Conservation (phyloP, 768 basidiomycete genomes). For the Phanerochaete sordida region DNA sequence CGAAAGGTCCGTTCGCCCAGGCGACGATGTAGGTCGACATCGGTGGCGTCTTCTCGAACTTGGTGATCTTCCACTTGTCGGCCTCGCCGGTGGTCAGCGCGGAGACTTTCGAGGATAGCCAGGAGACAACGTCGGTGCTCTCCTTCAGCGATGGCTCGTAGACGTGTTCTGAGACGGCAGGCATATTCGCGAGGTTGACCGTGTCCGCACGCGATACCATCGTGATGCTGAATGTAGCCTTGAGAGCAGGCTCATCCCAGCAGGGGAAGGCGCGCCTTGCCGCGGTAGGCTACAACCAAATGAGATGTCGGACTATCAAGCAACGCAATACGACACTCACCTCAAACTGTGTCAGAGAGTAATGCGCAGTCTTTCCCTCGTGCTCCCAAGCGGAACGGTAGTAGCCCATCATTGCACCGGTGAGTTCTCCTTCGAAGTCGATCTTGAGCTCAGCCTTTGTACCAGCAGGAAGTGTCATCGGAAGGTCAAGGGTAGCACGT, state of each 20-base stretch:
- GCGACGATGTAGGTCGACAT: conserved; percentile 92
- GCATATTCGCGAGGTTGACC: conserved; percentile 86
- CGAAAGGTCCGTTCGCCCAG: conserved; percentile 79
- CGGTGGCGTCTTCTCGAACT: conserved; percentile 79
- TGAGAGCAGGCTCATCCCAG: conserved; percentile 92
- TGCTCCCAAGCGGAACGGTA: conserved; percentile 67
- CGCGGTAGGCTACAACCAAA: conserved; percentile 61
- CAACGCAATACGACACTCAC: conserved; percentile 28
- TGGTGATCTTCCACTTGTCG: conserved; percentile 74
- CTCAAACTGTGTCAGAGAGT: conserved; percentile 89
- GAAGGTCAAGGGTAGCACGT: conserved; percentile 59
- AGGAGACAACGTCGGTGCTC: conserved; percentile 13
- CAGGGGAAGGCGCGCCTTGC: conserved; percentile 82
- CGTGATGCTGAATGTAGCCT: conserved; percentile 76
- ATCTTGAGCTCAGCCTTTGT: conserved; percentile 70
- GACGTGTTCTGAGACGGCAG: conserved; percentile 59
- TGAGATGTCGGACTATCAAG: background rate
- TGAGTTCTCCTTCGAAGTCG: conserved; percentile 63
- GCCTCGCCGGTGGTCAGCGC: conserved; percentile 35
- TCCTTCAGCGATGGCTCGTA: conserved; percentile 30
- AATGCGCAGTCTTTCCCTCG: conserved; percentile 60
- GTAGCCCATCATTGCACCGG: conserved; percentile 77
- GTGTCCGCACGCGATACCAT: conserved; percentile 75
- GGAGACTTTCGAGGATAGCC: conserved; percentile 33
- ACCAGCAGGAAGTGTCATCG: conserved; percentile 54